Conservation (phyloP, 495 filamentous ascomycete species). For the Hypoxylon rickii region DNA sequence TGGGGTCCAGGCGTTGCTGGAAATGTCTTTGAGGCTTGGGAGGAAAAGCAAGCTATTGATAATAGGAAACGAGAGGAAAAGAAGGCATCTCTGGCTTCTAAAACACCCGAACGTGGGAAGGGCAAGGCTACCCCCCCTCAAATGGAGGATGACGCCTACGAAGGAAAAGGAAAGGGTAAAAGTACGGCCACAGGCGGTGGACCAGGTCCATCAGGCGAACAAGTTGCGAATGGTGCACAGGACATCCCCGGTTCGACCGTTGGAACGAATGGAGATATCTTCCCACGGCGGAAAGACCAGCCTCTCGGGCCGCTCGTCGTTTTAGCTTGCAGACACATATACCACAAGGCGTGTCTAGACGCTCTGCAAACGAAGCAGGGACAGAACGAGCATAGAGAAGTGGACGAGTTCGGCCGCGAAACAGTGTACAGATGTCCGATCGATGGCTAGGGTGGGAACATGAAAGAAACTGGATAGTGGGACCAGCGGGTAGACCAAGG, state of each 20-base stretch:
- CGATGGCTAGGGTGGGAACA: slow-evolving; percentile 48
- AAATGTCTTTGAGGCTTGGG: slow-evolving; percentile 80
- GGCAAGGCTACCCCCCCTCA: slow-evolving; percentile 33
- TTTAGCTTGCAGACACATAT: slow-evolving; percentile 65
- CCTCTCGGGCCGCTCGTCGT: slow-evolving; percentile 58
- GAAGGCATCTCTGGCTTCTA: slow-evolving; percentile 29
- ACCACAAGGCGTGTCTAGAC: slow-evolving; percentile 65
- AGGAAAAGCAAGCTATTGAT: slow-evolving; percentile 61
- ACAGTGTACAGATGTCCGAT: slow-evolving; percentile 60
- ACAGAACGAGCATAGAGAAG: slow-evolving; percentile 33
- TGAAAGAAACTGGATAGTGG: slow-evolving; percentile 2
- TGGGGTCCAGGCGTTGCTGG: slow-evolving; percentile 90
- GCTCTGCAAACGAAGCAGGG: slow-evolving; percentile 49
- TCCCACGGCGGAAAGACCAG: slow-evolving; percentile 25
- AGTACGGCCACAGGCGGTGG: slow-evolving; percentile 32
- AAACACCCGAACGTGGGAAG: slow-evolving; percentile 35
- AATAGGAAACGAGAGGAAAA: slow-evolving; percentile 44
- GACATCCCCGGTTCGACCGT: slow-evolving; percentile 1
- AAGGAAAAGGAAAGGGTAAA: slow-evolving; percentile 43
- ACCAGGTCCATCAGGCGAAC: slow-evolving; percentile 1
- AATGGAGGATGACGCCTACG: slow-evolving; percentile 24
- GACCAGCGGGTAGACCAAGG: not conserved
- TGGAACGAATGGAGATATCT: slow-evolving; percentile 21
- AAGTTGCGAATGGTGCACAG: slow-evolving; percentile 7
- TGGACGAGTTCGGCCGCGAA: slow-evolving; percentile 45